These are phyloP conservation scores for Colletotrichum gigasporum DNA, from an alignment of 2,329 filamentous ascomycete genomes.

Conservation along the genomic window DNA sequence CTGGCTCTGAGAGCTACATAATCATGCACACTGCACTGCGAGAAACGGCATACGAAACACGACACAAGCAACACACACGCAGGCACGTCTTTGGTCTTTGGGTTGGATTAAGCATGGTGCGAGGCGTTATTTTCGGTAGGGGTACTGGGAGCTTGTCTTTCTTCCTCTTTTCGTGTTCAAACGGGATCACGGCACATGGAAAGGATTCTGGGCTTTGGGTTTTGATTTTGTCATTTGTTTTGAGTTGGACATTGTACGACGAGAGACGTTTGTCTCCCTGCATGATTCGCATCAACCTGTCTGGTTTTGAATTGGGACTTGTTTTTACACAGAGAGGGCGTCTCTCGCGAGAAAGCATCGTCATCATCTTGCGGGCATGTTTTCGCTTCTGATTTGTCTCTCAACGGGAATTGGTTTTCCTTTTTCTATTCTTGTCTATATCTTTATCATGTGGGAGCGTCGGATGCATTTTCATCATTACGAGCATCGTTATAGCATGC, in stretches of 20 bases:
- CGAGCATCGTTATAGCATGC: constrained; percentile 4
- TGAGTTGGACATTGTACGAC: not conserved
- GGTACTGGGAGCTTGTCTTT: not conserved
- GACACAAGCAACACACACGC: constrained; percentile 2
- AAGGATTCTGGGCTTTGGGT: not conserved
- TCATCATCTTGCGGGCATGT: too few species aligned
- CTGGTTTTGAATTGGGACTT: not conserved
- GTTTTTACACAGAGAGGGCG: constrained; percentile 4
- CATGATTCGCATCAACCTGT: not conserved
- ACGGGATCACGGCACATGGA: constrained; percentile 5
- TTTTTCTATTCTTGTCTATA: not conserved
- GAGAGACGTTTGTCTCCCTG: not conserved
- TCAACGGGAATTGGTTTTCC: not conserved
- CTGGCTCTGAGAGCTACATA: not conserved
- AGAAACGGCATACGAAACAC: constrained; percentile 3
- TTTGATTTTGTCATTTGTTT: not conserved
- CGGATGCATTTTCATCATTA: not conserved
- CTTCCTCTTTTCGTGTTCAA: not conserved
- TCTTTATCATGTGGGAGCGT: not conserved
- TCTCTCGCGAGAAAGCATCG: constrained; percentile 20
- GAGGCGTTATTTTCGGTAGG: not conserved
- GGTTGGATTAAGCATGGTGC: not conserved
- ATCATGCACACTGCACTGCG: not conserved
- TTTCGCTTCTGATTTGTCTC: not conserved
- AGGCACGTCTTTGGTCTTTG: not conserved